Evolutionary conservation across 305 asterid species (phyloP).

Genomic region (Withania somnifera): DNA sequence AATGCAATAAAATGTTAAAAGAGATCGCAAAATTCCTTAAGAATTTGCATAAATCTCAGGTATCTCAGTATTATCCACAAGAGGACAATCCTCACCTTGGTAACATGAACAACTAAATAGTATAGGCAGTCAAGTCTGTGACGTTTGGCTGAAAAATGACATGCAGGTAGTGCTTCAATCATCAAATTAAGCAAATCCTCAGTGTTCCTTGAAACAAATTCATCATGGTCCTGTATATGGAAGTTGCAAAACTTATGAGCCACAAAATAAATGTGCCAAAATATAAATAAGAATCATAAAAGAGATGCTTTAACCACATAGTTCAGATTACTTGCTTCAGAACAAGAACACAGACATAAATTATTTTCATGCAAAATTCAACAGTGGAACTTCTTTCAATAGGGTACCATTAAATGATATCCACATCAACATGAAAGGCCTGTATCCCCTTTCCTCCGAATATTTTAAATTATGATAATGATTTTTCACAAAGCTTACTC

Average conservation of each 20-base stretch:
- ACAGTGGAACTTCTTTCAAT: neutral
- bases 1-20: slow-evolving; percentile 9
- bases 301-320: neutral
- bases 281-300: slow-evolving; percentile 1
- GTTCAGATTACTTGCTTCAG: neutral
- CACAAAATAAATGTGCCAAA: neutral
- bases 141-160: slow-evolving; percentile 91
- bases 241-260: slow-evolving; percentile 5
- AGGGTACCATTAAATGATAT: neutral
- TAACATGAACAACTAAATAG: slow-evolving; percentile 57
- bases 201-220: slow-evolving; percentile 51
- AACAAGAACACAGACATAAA: neutral
- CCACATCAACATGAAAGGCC: neutral
- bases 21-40: neutral
- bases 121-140: slow-evolving; percentile 84
- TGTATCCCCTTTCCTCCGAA: neutral
- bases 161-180: slow-evolving; percentile 74
- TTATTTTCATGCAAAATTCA: neutral
- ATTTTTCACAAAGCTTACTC: slow-evolving; percentile 1
- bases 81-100: slow-evolving; percentile 37
- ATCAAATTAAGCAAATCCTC: slow-evolving; percentile 57
- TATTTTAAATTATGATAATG: neutral
- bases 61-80: neutral
- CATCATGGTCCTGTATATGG: slow-evolving; percentile 42
- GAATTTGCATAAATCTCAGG: neutral